A percentile compares a stretch with the other conserved stretches of the same genome.
Evolutionary conservation across 768 basidiomycete genomes (phyloP).

Genomic region (Clavaria fumosa): DNA sequence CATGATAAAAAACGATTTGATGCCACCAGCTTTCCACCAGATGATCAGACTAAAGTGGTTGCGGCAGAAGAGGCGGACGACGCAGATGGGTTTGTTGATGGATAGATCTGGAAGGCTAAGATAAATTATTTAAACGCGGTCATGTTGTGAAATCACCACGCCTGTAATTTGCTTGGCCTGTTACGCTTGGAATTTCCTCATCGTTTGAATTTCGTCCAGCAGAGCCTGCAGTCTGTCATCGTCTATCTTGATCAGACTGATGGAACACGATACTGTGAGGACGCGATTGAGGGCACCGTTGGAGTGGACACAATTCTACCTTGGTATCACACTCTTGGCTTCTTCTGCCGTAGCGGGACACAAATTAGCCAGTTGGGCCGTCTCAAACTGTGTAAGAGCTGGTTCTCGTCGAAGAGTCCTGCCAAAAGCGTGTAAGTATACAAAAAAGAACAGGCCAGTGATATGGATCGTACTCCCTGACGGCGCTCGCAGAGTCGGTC

Average conservation of each 20-base stretch:
- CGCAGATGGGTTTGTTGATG: slow-evolving; percentile 22
- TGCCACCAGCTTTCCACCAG: slow-evolving; percentile 33
- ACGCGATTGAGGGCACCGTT: neutral
- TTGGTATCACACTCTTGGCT: slow-evolving; percentile 82
- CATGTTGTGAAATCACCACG: no score
- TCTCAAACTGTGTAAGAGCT: slow-evolving; percentile 77
- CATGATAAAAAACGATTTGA: slow-evolving; percentile 56
- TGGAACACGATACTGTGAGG: neutral
- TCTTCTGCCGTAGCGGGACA: slow-evolving; percentile 83
- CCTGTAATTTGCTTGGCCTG: no score
- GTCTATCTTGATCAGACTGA: slow-evolving; percentile 73
- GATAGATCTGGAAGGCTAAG: slow-evolving; percentile 39
- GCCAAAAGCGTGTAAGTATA: neutral
- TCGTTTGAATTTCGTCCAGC: slow-evolving; percentile 78
- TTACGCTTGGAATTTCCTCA: slow-evolving; percentile 80
- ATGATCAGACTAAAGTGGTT: slow-evolving; percentile 19
- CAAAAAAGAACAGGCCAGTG: slow-evolving; percentile 1
- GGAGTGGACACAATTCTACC: slow-evolving; percentile 32
- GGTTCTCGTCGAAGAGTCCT: slow-evolving; percentile 71
- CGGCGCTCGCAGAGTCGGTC: slow-evolving; percentile 68
- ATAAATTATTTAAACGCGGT: no score
- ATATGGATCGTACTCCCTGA: slow-evolving; percentile 63
- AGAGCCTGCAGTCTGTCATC: slow-evolving; percentile 73
- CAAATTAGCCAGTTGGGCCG: slow-evolving; percentile 83
- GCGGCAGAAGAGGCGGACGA: slow-evolving; percentile 18